phyloP scores from a whole-genome alignment of 768 basidiomycete species.

The Mycena rosella region DNA sequence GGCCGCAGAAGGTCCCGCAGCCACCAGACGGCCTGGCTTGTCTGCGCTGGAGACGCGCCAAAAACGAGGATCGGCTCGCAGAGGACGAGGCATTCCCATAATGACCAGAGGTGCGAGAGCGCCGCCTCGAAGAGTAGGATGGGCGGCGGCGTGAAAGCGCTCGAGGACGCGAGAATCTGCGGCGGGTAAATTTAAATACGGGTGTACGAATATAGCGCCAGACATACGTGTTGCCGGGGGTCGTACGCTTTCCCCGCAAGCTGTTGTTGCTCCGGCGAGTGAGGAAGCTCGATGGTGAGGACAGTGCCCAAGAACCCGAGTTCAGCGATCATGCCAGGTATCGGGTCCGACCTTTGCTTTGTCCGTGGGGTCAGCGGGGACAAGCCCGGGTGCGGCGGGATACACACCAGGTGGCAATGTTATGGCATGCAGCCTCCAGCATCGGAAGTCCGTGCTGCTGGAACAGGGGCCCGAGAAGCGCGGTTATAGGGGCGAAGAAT shows the following conservation, averaged over 20 bases:
- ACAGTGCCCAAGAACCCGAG: constrained; percentile 88
- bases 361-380: constrained; percentile 45
- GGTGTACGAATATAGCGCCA: background rate
- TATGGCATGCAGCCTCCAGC: constrained; percentile 88
- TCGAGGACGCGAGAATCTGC: constrained; percentile 77
- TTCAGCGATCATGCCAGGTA: constrained; percentile 74
- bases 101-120: constrained; percentile 79
- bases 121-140: constrained; percentile 73
- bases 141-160: constrained; percentile 70
- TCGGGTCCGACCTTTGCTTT: constrained; percentile 84
- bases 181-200: background rate
- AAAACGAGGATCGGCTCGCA: constrained; percentile 93
- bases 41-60: constrained; percentile 81
- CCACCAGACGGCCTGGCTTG: constrained; percentile 94
- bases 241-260: constrained; percentile 69
- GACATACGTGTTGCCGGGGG: constrained; percentile 63
- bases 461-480: constrained; percentile 80
- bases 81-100: constrained; percentile 94
- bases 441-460: constrained; percentile 81
- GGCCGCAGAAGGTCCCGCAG: constrained; percentile 89
- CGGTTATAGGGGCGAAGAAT: constrained; percentile 78
- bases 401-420: constrained; percentile 85
- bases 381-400: constrained; percentile 9
- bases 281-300: constrained; percentile 79
- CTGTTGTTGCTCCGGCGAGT: constrained; percentile 79